Base-by-base conservation (phyloP, 2,329 filamentous ascomycete genomes). In the Malbranchea cinnamomea region DNA sequence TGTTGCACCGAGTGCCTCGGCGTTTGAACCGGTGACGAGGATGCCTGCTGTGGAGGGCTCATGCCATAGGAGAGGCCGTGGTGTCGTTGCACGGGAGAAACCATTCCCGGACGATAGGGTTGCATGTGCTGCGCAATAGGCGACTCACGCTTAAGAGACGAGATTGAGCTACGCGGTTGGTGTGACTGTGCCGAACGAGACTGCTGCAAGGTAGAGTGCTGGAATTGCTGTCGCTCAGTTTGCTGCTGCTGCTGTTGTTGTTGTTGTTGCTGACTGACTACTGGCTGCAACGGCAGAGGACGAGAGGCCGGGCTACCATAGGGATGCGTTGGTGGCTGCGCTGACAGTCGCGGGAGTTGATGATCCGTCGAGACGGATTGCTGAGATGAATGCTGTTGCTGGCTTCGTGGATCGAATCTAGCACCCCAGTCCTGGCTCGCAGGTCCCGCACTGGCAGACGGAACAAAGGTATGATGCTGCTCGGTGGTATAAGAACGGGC, bases 361-460 rank as follows among this genome's bases (percentile, higher is more conserved):
- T 27, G 28, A 21, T 32, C 27, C 3, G 29, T 23, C 8, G 30
- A 19, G 11, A 20, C 33, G 9, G 29, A 21, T 9, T 14, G n/a
- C 17, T 35, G 35, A 15, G 28, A 20, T 15, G 31, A 37, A 15
- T 29, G 29, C 28, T 44, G 40, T 12, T 42, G 38, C 28, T 55
- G 53, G 16, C 47, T 48, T 30, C 55, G 40, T 14, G 55, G 55
- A 34, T 59, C 55, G 33, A 58, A 57, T 23, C 54, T 48, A 25
- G 53, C 52, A 45, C 57, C 53, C 55, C 55, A 59, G 33, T 58
- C 55, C 6, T 50, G 40, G 21, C 41, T 45, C 11, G 46, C 32
- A 9, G 45, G 33, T 11, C 48, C 36, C 4, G 40, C 38, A 26
- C 28, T 34, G 8, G 26, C 20, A 4, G 33, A 27, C 4, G 31